These are phyloP conservation scores for Cladophialophora carrionii DNA, from an alignment of 2,329 filamentous ascomycete genomes.

Conservation along the genomic window DNA sequence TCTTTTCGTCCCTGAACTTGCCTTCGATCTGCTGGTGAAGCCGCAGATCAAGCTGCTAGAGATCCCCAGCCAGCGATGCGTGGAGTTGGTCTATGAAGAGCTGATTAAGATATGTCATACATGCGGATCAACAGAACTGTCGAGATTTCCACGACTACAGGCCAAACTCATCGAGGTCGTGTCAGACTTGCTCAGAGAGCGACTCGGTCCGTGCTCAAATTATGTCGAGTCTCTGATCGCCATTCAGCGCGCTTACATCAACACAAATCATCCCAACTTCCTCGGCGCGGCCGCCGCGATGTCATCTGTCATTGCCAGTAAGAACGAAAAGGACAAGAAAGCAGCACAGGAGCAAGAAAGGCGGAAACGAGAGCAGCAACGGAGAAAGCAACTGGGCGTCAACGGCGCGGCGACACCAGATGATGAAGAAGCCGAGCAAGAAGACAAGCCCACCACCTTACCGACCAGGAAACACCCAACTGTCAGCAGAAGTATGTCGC, in stretches of 20 bases:
- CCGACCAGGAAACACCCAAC: slow-evolving; percentile 66
- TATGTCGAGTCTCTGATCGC: slow-evolving; percentile 97
- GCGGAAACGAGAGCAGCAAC: slow-evolving; percentile 79
- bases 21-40: slow-evolving; percentile 96
- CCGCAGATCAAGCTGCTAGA: slow-evolving; percentile 97
- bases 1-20: slow-evolving; percentile 94
- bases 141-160: slow-evolving; percentile 87
- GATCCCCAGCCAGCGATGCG: slow-evolving; percentile 90
- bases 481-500: slow-evolving; percentile 77
- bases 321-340: slow-evolving; percentile 91
- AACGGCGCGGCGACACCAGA: slow-evolving; percentile 73
- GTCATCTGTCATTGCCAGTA: slow-evolving; percentile 92
- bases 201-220: slow-evolving; percentile 81
- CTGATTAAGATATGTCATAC: slow-evolving; percentile 99
- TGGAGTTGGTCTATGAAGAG: slow-evolving; percentile 97
- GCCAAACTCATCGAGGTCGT: slow-evolving; percentile 98
- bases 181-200: slow-evolving; percentile 89
- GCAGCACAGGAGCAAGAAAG: slow-evolving; percentile 78
- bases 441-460: slow-evolving; percentile 58
- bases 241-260: slow-evolving; percentile 97
- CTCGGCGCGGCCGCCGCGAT: slow-evolving; percentile 94
- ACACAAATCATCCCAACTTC: slow-evolving; percentile 99
- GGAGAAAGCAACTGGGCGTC: slow-evolving; percentile 77
- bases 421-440: slow-evolving; percentile 67
- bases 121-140: slow-evolving; percentile 91